Base-by-base conservation (phyloP, 2,329 filamentous ascomycete species). In the Coleophoma cylindrospora region DNA sequence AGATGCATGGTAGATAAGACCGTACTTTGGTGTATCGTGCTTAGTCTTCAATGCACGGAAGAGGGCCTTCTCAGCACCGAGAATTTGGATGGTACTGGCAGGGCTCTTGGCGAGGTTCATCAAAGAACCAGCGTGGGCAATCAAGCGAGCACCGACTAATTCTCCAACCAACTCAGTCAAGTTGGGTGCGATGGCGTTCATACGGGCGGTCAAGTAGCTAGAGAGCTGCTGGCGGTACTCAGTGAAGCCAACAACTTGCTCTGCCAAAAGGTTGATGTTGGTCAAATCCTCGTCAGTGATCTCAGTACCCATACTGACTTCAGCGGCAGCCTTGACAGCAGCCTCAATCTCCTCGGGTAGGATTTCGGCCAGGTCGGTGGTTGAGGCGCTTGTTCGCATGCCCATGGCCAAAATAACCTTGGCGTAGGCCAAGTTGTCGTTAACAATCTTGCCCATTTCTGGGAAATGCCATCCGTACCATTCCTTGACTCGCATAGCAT, bases 391-490 rank as follows among this genome's bases (percentile, higher is more conserved):
- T 58, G 86, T 83, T 58, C 94, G 87, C 80, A 95, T 89, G 61
- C 94, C 94, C 76, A 95, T 89, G 57, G 86, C 81, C 46, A 96
- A 74, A 51, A 99, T 90, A 51, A 99, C 85, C 59, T 86, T 86
- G 53, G 91, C 85, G 68, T 96, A 99, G 57, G 91, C 91, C 55
- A 96, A 75, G 73, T 99, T 99, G 79, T 99, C 94, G 70, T 95
- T 95, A 61, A 96, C 80, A 66, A 97, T 96, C 74, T 91, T 92
- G 66, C 89, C 91, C 80, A 99, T 84, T 76, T 99, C 94, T 38
- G 94, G 94, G 77, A 97, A 99, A 73, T 97, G 94, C 94, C 94
- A 99, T 64, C 94, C 94, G 68, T 99, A 99, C 94, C 94, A 99
- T 72, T 99, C 94, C 83, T 97, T 97, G 55, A 96, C 91, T 70